phyloP scores from a whole-genome alignment of 2,329 filamentous ascomycete species.

The Colletotrichum higginsianum region DNA sequence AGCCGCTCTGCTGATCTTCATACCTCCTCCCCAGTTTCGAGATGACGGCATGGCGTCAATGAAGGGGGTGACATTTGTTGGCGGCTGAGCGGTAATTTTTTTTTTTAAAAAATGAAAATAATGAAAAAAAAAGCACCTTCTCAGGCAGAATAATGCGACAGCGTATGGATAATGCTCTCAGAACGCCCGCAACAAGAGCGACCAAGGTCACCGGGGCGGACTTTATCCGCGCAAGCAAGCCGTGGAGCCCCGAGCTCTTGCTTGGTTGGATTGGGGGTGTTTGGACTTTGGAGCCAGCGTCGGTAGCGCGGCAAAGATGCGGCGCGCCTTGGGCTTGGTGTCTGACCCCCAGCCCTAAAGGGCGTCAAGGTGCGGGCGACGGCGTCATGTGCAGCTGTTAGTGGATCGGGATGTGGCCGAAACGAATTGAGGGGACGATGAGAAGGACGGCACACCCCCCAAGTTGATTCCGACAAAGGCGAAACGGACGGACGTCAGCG shows the following conservation, averaged over 20 bases:
- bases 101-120: too few relatives aligned
- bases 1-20: background rate
- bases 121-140: conserved; percentile 10
- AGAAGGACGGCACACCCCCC: background rate
- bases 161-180: background rate
- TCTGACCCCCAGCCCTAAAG: conserved; percentile 32
- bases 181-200: conserved; percentile 19
- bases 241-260: background rate
- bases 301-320: conserved; percentile 35
- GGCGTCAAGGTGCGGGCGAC: conserved; percentile 29
- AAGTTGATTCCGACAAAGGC: background rate
- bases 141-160: background rate
- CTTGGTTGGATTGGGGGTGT: conserved; percentile 8
- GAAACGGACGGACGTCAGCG: background rate
- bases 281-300: conserved; percentile 3
- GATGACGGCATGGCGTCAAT: conserved; percentile 12
- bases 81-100: conserved; percentile 34
- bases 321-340: conserved; percentile 26
- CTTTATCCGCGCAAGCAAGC: conserved; percentile 11
- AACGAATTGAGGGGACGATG: background rate
- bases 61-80: conserved; percentile 21
- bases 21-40: background rate
- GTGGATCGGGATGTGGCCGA: conserved; percentile 30
- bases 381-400: conserved; percentile 29
- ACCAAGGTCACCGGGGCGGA: conserved; percentile 18